Evolutionary conservation across 345 rosid species (phyloP), one percentile per base, ranked within the genome.

Genomic region (Arabidopsis arenosa): DNA sequence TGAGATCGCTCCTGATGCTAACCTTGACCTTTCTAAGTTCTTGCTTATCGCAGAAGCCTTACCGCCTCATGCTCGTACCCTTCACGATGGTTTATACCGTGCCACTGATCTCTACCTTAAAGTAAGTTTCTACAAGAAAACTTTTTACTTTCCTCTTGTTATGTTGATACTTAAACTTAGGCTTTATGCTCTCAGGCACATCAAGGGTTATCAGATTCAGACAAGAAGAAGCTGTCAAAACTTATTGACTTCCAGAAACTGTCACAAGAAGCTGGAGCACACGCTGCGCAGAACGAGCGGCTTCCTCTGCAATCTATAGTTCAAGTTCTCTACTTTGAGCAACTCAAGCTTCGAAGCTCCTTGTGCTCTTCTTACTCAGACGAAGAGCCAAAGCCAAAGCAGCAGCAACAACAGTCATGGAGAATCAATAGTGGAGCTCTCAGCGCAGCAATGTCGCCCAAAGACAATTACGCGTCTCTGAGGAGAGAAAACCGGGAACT

Each of bases 241-340:
- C 80, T 89, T 77, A 85, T 94, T 0, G 97, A 94, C 80, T 94
- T 92, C 81, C 97, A 94, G 78, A 94, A 94, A 88, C 96, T 94
- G 62, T 92, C 98, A 10, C 96, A 86, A 80, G 98, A 94, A 66
- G 97, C 93, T 1, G 97, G 98, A n/a, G 92, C 97, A 9, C 98
- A 94, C 57, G 98, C 98, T 45, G 96, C 98, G 0, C 97, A 94
- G 65, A 94, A 94, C 57, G 98, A 92, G 68, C 88, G 98, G 44
- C 97, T 94, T 26, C 95, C 98, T 37, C 92, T 94, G 63, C 98
- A 94, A 74, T 90, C 97, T 9, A 90, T 92, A 5, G 98, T 94
- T 49, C 98, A 92, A 76, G 98, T 94, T 37, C 98, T 94, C 51
- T 94, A 92, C 83, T 92, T 94, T 54, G 98, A 92, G 87, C 98